These are phyloP conservation scores for Eucalyptus marginata DNA, from an alignment of 345 rosid genomes.

Conservation along the genomic window DNA sequence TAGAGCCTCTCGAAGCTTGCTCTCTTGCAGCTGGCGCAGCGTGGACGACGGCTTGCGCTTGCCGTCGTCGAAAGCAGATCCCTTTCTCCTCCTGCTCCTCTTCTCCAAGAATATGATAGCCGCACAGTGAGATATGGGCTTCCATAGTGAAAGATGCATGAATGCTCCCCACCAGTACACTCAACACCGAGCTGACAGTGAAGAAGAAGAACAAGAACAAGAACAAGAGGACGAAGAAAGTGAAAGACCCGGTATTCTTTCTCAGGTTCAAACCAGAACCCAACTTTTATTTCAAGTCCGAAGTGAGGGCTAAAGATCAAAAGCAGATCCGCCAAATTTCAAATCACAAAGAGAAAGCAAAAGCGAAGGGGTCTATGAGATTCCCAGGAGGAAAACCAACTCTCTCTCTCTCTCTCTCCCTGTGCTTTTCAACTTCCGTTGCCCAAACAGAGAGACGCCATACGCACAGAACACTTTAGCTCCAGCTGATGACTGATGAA, in stretches of 20 bases:
- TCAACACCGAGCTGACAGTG: background rate
- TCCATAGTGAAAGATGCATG: constrained; percentile 66
- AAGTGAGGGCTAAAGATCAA: background rate
- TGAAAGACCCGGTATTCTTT: background rate
- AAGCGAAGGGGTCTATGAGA: constrained; percentile 1
- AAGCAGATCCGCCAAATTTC: constrained; percentile 4
- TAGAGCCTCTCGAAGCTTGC: constrained; percentile 70
- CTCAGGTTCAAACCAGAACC: background rate
- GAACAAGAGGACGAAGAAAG: background rate
- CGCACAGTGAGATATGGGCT: constrained; percentile 73
- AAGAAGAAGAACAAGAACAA: background rate
- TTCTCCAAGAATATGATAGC: constrained; percentile 55
- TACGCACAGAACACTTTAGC: background rate
- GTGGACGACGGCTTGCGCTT: constrained; percentile 24
- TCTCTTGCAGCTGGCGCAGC: constrained; percentile 66
- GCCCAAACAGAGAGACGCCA: background rate
- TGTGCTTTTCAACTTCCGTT: background rate
- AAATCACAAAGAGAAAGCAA: constrained; percentile 5
- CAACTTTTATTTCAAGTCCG: background rate
- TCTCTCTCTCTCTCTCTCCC: background rate
- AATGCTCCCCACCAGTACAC: background rate
- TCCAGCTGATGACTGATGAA: background rate
- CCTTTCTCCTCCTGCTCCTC: constrained; percentile 44
- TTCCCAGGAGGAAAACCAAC: background rate
- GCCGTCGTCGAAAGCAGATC: constrained; percentile 34